Evolutionary conservation across 2,329 filamentous ascomycete species (phyloP).

Genomic region (Aspergillus flavus): DNA sequence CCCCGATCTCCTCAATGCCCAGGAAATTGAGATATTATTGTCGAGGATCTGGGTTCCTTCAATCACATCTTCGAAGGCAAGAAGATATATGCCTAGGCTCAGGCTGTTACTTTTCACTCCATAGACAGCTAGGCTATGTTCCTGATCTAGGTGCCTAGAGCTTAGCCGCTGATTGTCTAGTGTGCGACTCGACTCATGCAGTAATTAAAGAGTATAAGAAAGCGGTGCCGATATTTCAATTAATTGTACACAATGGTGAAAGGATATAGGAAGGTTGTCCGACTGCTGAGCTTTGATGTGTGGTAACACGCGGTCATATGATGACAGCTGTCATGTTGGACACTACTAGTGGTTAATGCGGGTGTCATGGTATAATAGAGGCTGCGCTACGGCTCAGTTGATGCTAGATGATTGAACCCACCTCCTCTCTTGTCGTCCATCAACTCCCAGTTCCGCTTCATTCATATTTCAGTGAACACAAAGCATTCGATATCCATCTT

Average conservation of each 20-base stretch:
- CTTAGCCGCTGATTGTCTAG: too few relatives aligned
- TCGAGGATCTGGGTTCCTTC: neutral
- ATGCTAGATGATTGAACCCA: neutral
- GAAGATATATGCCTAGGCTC: too few relatives aligned
- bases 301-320: neutral
- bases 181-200: too few relatives aligned
- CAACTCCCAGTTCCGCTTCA: neutral
- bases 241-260: neutral
- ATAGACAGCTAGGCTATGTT: too few relatives aligned
- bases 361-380: neutral
- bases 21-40: neutral
- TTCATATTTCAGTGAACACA: neutral
- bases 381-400: neutral
- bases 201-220: neutral
- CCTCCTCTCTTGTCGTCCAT: neutral
- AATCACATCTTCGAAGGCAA: too few relatives aligned
- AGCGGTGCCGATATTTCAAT: neutral
- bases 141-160: too few relatives aligned
- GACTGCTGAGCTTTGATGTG: neutral
- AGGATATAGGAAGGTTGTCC: neutral
- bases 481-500: neutral
- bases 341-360: neutral
- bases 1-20: neutral
- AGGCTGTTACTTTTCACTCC: too few relatives aligned
- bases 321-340: too few relatives aligned